Conservation (phyloP, 257 asterid genomes). For the Solanum commersonii region DNA sequence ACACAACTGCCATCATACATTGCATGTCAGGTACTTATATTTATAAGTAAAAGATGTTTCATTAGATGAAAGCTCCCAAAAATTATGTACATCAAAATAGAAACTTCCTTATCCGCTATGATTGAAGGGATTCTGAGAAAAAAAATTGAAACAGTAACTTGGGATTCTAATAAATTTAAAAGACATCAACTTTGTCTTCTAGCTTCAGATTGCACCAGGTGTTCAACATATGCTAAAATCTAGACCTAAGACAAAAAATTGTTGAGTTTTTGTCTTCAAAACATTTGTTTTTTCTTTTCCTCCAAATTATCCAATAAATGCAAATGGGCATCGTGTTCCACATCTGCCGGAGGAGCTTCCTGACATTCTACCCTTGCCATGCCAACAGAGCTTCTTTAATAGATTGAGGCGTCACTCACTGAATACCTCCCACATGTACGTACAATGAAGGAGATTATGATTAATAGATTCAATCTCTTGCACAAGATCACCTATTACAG, state of each 20-base stretch:
- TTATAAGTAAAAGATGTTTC: background rate
- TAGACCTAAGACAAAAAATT: background rate
- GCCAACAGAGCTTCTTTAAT: background rate
- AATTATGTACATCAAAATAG: background rate
- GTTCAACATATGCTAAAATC: background rate
- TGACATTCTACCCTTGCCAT: background rate
- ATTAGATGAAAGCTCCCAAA: background rate
- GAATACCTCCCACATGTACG: background rate
- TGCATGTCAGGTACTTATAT: background rate
- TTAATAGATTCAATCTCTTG: background rate
- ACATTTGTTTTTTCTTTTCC: background rate
- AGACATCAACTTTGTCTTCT: background rate
- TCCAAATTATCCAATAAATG: background rate
- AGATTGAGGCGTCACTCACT: background rate
- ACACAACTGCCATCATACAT: slow-evolving; percentile 52
- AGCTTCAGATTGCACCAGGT: background rate
- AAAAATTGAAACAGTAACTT: background rate
- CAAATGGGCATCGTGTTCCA: background rate
- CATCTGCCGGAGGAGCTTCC: background rate
- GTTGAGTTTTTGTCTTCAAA: background rate
- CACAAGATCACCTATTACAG: background rate
- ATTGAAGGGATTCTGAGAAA: background rate
- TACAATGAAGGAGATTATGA: background rate
- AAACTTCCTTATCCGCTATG: background rate
- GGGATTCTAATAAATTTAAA: background rate